A percentile compares a stretch with the other conserved stretches of the same genome.
phyloP scores from a whole-genome alignment of 2,329 filamentous ascomycete genomes.

The Amphichorda felina region DNA sequence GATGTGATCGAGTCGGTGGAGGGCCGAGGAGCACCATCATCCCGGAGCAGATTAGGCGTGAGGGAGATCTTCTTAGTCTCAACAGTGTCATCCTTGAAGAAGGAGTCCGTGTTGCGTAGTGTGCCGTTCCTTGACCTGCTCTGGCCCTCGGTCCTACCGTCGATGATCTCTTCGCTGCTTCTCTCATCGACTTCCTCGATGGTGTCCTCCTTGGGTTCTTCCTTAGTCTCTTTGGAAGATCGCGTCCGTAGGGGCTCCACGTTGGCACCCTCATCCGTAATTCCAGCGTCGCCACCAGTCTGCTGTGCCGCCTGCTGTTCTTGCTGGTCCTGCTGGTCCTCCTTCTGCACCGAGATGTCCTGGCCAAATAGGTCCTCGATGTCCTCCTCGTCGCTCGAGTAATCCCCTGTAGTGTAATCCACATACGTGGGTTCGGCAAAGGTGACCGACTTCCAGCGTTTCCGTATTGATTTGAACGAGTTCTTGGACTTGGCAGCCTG shows the following conservation, averaged over 20 bases:
- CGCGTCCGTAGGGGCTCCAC: slow-evolving; percentile 43
- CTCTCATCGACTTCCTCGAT: slow-evolving; percentile 21
- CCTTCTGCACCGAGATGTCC: slow-evolving; percentile 15
- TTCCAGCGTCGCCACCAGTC: slow-evolving; percentile 15
- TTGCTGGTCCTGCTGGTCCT: slow-evolving; percentile 16
- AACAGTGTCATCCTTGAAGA: slow-evolving; percentile 91
- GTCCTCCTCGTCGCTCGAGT: slow-evolving; percentile 63
- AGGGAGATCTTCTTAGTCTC: slow-evolving; percentile 97
- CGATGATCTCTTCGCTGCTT: slow-evolving; percentile 57
- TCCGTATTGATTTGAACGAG: slow-evolving; percentile 71
- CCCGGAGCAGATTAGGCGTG: slow-evolving; percentile 81
- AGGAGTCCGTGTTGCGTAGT: slow-evolving; percentile 85
- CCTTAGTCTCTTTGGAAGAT: slow-evolving; percentile 22
- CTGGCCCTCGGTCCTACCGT: slow-evolving; percentile 35
- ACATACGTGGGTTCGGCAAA: slow-evolving; percentile 80
- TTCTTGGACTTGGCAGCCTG: slow-evolving; percentile 69
- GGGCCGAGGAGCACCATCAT: slow-evolving; percentile 56
- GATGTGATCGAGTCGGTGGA: slow-evolving; percentile 23
- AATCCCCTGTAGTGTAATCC: slow-evolving; percentile 78
- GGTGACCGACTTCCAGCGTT: slow-evolving; percentile 76
- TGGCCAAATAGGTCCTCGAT: slow-evolving; percentile 31
- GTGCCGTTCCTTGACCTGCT: slow-evolving; percentile 73
- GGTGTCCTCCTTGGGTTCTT: slow-evolving; percentile 1
- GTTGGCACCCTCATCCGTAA: slow-evolving; percentile 39
- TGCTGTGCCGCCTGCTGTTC: slow-evolving; percentile 18